A percentile compares a stretch with the other conserved stretches of the same genome.
These are phyloP conservation scores for Nicotiana undulata DNA, from an alignment of 257 asterid genomes.

Conservation along the genomic window DNA sequence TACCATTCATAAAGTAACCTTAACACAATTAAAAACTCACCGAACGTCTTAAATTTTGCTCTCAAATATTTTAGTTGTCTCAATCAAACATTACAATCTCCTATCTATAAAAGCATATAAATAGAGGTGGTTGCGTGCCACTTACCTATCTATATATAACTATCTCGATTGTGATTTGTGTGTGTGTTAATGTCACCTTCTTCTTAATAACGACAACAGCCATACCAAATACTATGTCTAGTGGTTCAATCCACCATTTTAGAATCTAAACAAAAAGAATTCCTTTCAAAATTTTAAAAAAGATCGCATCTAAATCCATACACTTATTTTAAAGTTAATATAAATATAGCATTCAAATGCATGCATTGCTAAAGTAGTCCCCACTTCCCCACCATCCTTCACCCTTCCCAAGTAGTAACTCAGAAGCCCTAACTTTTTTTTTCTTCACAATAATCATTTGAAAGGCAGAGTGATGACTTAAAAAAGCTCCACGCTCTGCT, in stretches of 20 bases:
- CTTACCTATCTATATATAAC: background rate
- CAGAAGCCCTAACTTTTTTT: background rate
- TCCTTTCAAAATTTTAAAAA: background rate
- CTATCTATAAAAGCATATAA: background rate
- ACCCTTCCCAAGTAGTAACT: slow-evolving; percentile 5
- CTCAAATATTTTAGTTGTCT: slow-evolving; percentile 9
- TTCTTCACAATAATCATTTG: slow-evolving; percentile 25
- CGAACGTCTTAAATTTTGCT: background rate
- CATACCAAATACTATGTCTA: background rate
- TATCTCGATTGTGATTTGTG: background rate
- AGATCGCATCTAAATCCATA: background rate
- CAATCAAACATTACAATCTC: slow-evolving; percentile 1
- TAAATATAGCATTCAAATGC: background rate
- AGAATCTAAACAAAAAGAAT: background rate
- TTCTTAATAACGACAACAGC: background rate
- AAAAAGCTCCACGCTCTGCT: slow-evolving; percentile 31
- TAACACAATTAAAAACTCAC: background rate
- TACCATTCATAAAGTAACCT: background rate
- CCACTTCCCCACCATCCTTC: background rate
- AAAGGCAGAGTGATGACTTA: slow-evolving; percentile 18
- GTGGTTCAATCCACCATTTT: background rate
- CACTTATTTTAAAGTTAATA: background rate
- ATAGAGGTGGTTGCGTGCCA: slow-evolving; percentile 2
- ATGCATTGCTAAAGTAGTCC: slow-evolving; percentile 15
- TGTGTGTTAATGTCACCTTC: background rate